Conservation (phyloP, 2,329 filamentous ascomycete species). For the Ceratocystis diversiconidia region DNA sequence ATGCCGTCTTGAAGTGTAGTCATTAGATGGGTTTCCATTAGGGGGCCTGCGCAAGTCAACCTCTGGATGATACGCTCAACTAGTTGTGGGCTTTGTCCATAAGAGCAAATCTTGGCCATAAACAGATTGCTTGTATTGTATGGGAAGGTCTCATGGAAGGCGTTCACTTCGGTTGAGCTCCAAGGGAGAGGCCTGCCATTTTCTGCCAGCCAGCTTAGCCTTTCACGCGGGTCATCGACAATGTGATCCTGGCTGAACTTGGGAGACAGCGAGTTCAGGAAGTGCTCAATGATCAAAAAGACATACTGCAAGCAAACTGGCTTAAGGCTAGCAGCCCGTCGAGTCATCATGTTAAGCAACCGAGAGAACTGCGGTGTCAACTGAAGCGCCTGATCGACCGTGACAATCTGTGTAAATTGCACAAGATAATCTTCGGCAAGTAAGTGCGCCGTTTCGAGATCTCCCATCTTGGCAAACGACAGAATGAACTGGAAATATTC, state of each 20-base stretch:
- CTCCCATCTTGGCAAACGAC: slow-evolving; percentile 50
- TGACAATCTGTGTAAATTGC: slow-evolving; percentile 44
- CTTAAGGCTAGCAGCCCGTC: slow-evolving; percentile 28
- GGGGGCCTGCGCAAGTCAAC: slow-evolving; percentile 38
- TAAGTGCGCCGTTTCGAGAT: slow-evolving; percentile 41
- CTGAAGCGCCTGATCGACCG: slow-evolving; percentile 40
- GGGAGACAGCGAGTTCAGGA: slow-evolving; percentile 33
- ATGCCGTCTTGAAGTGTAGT: slow-evolving; percentile 41
- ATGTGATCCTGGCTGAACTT: slow-evolving; percentile 26
- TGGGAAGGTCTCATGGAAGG: slow-evolving; percentile 32
- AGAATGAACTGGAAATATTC: slow-evolving; percentile 60
- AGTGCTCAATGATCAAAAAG: slow-evolving; percentile 23
- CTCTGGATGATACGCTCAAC: slow-evolving; percentile 43
- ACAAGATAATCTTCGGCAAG: slow-evolving; percentile 47
- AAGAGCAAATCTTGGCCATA: slow-evolving; percentile 49
- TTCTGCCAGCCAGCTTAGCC: slow-evolving; percentile 26
- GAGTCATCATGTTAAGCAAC: slow-evolving; percentile 38
- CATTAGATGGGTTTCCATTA: slow-evolving; percentile 39
- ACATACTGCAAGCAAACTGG: slow-evolving; percentile 1
- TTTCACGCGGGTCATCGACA: slow-evolving; percentile 28
- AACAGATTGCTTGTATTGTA: slow-evolving; percentile 36
- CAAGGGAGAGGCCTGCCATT: slow-evolving; percentile 30
- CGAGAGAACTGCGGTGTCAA: slow-evolving; percentile 41
- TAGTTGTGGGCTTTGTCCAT: slow-evolving; percentile 41
- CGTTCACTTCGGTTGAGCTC: slow-evolving; percentile 32